Base-by-base conservation (phyloP, 1,139 yeast species). In the Ogataea hybrid region DNA sequence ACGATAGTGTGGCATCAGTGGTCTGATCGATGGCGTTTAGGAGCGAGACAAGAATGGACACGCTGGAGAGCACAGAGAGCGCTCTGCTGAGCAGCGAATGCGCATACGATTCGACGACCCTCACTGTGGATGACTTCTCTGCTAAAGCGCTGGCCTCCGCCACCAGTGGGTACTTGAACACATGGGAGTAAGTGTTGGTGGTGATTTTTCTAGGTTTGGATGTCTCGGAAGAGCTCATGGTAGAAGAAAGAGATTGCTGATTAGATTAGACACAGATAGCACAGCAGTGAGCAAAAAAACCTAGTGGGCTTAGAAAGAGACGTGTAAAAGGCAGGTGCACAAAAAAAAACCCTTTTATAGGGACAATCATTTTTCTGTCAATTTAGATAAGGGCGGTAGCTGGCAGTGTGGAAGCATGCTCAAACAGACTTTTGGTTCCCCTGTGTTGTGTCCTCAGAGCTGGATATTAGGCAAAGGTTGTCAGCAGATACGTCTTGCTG, bases 111-210 rank as follows among this genome's bases (percentile, higher is more conserved):
- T 38, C 34, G 12, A 45, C 27, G 20, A 41, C 25, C 25, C 39
- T 47, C 28, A 44, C 35, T 7, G 41, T 9, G 20, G 28, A 32
- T 28, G 37, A 46, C 25, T 42, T 33, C 10, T 42, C 39, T 3
- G 46, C 31, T 9, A 42, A 47, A 7, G 39, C 32, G 30, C 36
- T 29, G 10, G 42, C 27, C 21, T 53, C 58, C 8, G 49, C 32
- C 30, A 50, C 45, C 4, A 48, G 25, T 6, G 58, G 57, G 32
- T 54, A 54, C 14, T 41, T 43, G 28, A 20, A 32, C 27, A 54
- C 16, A 32, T 53, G 58, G 8, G 44, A 36, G 36, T 42, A 46
- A 2, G 57, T 27, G 29, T 39, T 25, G 18, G 48, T 25, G 16
- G 52, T 39, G 27, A 47, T 39, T 23, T 44, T 49, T 25, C 23